phyloP scores from a whole-genome alignment of 2,329 filamentous ascomycete genomes.

The Cryphonectria parasitica region DNA sequence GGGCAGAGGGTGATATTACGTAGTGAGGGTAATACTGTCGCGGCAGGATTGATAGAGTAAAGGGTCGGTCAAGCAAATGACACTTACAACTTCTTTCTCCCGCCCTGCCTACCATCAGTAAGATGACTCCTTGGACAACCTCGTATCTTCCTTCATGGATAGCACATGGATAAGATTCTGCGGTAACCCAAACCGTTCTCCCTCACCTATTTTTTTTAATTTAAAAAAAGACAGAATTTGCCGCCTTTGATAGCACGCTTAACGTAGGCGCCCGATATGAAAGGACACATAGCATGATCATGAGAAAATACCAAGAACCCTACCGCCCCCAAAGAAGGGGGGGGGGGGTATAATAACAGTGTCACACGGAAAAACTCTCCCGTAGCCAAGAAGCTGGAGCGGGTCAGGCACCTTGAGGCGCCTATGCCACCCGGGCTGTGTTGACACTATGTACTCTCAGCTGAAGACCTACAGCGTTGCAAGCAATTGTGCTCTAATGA shows the following conservation, averaged over 20 bases:
- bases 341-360: not conserved
- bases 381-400: not conserved
- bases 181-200: not conserved
- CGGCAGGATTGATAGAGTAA: constrained; percentile 81
- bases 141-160: too few relatives aligned
- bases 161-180: not conserved
- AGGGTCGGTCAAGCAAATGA: constrained; percentile 25
- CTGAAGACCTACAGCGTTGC: not conserved
- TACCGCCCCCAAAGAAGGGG: not conserved
- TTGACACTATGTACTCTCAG: constrained; percentile 7
- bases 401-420: not conserved
- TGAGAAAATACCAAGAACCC: not conserved
- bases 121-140: too few relatives aligned
- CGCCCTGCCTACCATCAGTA: too few relatives aligned
- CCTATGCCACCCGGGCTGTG: constrained; percentile 22
- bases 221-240: not conserved
- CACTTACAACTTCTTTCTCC: not conserved
- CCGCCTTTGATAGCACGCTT: not conserved
- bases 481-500: not conserved
- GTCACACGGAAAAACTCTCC: not conserved
- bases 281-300: not conserved
- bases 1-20: constrained; percentile 82
- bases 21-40: constrained; percentile 80
- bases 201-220: not conserved
- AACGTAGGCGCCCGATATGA: not conserved